phyloP scores from a whole-genome alignment of 2,329 filamentous ascomycete genomes.

The Colletotrichum agaves region DNA sequence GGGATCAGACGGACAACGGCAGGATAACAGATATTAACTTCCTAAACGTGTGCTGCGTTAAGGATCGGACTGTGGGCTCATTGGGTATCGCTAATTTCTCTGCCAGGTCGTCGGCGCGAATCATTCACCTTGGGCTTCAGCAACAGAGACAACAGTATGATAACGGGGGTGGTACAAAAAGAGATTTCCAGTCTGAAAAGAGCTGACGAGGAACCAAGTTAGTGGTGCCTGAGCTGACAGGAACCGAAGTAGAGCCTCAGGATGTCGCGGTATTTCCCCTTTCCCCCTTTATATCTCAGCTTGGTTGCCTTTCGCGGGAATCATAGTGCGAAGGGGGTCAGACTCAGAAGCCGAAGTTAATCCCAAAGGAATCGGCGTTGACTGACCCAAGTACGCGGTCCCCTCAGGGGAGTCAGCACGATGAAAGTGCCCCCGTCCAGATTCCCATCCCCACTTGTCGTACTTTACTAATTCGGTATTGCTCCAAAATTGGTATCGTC shows the following conservation, averaged over 20 bases:
- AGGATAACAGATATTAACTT: constrained; percentile 24
- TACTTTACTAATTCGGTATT: too few relatives aligned
- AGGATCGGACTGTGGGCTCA: neutral
- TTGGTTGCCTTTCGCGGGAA: neutral
- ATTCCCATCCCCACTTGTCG: too few relatives aligned
- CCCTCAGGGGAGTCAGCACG: neutral
- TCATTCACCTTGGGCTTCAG: constrained; percentile 18
- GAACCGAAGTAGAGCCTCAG: neutral
- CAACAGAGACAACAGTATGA: too few relatives aligned
- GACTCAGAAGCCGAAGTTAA: neutral
- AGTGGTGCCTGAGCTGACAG: neutral
- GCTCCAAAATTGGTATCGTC: accelerated
- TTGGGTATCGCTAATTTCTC: neutral
- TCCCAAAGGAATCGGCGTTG: neutral
- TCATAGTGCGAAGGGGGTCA: neutral
- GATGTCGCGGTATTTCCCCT: neutral
- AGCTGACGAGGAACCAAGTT: neutral
- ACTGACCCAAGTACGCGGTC: neutral
- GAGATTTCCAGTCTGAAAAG: neutral
- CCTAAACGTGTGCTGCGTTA: neutral
- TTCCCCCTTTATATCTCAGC: neutral
- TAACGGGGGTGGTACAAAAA: too few relatives aligned
- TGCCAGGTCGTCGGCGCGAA: constrained; percentile 3
- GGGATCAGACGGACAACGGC: neutral
- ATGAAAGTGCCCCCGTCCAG: too few relatives aligned